These are phyloP conservation scores for Polysphondylium violaceum DNA, from an alignment of 78 protist species.

Conservation along the genomic window DNA sequence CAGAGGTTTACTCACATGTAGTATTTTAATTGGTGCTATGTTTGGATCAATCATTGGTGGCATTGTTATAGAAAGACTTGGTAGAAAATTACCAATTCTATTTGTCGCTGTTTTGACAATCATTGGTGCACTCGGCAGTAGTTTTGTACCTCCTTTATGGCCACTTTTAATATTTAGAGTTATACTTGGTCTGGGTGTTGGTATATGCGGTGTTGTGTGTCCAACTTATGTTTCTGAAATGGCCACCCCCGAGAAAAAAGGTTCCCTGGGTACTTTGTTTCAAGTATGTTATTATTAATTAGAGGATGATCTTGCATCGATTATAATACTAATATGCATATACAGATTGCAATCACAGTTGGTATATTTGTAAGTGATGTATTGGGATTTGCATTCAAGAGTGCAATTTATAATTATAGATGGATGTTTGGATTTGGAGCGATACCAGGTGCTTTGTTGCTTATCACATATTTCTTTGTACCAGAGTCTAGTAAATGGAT, in stretches of 20 bases:
- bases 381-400: constrained; percentile 25
- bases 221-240: constrained; percentile 62
- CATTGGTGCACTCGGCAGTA: constrained; percentile 22
- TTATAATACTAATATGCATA: background rate
- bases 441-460: constrained; percentile 32
- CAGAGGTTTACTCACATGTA: constrained; percentile 41
- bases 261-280: constrained; percentile 51
- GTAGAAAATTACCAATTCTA: constrained; percentile 30
- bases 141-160: constrained; percentile 58
- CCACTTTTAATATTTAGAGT: background rate
- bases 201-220: constrained; percentile 41
- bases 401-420: constrained; percentile 31
- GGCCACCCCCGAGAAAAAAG: constrained; percentile 26
- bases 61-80: constrained; percentile 11
- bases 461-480: constrained; percentile 8
- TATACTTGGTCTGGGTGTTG: constrained; percentile 55
- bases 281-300: constrained; percentile 15
- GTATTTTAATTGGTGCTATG: constrained; percentile 59
- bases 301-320: background rate
- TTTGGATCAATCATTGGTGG: constrained; percentile 48
- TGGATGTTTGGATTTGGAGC: constrained; percentile 36
- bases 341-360: constrained; percentile 55
- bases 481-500: constrained; percentile 41
- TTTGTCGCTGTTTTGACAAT: background rate
- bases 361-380: constrained; percentile 41